A percentile compares a stretch with the other conserved stretches of the same genome.
phyloP scores from a whole-genome alignment of 2,329 filamentous ascomycete species.

The Exophiala aquamarina region DNA sequence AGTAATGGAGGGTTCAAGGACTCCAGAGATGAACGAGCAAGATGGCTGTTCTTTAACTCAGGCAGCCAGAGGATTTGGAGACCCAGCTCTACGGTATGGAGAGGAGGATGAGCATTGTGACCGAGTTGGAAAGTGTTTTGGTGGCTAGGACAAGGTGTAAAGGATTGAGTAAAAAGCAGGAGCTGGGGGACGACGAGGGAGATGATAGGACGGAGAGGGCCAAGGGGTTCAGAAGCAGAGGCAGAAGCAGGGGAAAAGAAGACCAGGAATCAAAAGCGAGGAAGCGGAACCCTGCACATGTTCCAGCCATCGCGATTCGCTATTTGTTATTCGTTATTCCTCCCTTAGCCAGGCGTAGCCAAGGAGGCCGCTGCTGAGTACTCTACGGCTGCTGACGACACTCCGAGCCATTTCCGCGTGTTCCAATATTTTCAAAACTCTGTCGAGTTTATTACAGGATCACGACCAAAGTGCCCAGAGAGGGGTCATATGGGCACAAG shows the following conservation, averaged over 20 bases:
- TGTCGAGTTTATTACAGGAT: constrained; percentile 10
- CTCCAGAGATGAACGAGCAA: too few relatives aligned
- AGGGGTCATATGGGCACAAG: constrained; percentile 1
- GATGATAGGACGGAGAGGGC: background rate
- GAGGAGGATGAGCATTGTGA: background rate
- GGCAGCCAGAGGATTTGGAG: background rate
- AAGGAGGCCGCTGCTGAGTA: background rate
- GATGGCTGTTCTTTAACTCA: background rate
- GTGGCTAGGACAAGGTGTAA: background rate
- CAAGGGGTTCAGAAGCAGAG: background rate
- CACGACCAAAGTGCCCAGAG: constrained; percentile 9
- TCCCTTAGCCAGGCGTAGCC: background rate
- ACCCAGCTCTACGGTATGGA: background rate
- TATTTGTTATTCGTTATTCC: background rate
- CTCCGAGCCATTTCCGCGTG: constrained; percentile 7
- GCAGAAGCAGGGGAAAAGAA: background rate
- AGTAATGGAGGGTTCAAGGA: too few relatives aligned
- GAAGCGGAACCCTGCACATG: background rate
- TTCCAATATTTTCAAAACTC: constrained; percentile 11
- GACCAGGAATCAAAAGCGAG: background rate
- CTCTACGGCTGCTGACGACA: constrained; percentile 6
- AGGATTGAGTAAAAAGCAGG: background rate
- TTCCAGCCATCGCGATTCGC: background rate
- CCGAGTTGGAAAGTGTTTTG: background rate
- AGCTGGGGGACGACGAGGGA: background rate